Conservation (phyloP, 371 early-diverging fungal species). For the Actinomucor elegans region DNA sequence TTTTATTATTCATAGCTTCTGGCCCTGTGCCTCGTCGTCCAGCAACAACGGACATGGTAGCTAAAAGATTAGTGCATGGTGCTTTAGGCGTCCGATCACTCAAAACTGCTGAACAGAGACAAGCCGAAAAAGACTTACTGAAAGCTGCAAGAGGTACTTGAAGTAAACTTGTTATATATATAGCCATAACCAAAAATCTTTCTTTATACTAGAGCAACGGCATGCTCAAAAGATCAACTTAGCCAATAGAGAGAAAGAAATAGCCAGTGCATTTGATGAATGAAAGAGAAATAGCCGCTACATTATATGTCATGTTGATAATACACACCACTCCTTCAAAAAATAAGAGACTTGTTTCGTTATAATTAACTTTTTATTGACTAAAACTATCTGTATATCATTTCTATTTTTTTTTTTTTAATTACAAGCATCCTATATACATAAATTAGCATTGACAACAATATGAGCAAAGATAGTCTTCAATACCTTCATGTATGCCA, state of each 20-base stretch:
- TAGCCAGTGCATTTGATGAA: slow-evolving; percentile 35
- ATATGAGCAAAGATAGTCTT: no score
- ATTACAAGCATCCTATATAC: slow-evolving; percentile 11
- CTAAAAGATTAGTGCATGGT: slow-evolving; percentile 48
- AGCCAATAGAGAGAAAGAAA: slow-evolving; percentile 15
- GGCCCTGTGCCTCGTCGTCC: slow-evolving; percentile 36
- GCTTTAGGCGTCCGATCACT: slow-evolving; percentile 46
- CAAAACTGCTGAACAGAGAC: slow-evolving; percentile 49
- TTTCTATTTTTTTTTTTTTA: no score
- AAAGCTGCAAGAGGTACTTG: slow-evolving; percentile 33
- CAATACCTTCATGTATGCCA: slow-evolving; percentile 89
- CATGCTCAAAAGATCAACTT: slow-evolving; percentile 16
- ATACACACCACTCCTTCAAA: no score
- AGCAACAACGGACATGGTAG: slow-evolving; percentile 54
- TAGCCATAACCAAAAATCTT: neutral
- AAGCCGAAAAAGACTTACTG: slow-evolving; percentile 28
- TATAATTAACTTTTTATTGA: no score
- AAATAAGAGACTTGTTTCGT: no score
- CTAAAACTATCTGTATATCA: no score
- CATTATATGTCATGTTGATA: no score
- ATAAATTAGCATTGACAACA: no score
- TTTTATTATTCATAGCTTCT: slow-evolving; percentile 8
- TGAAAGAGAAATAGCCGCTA: neutral
- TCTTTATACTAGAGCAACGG: slow-evolving; percentile 18
- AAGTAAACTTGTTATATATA: neutral